Conservation (phyloP, 768 basidiomycete genomes). For the Amanita exitialis region DNA sequence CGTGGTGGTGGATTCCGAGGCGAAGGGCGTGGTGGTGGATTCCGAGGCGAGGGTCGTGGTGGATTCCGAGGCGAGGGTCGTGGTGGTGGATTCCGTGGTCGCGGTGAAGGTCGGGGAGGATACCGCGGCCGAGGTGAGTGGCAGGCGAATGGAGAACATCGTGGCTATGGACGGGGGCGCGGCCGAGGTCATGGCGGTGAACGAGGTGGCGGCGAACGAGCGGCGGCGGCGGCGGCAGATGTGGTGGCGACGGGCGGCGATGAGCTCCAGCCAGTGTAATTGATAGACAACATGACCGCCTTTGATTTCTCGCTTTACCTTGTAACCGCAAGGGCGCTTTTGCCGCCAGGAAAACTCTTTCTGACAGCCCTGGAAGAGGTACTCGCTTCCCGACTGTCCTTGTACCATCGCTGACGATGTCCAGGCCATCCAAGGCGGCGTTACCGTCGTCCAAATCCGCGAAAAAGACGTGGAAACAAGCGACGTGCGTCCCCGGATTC, state of each 20-base stretch:
- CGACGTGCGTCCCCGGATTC: slow-evolving; percentile 41
- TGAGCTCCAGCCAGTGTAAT: neutral
- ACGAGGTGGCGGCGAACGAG: neutral
- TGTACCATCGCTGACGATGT: neutral
- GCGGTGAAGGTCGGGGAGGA: slow-evolving; percentile 22
- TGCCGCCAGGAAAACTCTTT: slow-evolving; percentile 67
- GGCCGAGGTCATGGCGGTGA: neutral
- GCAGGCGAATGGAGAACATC: slow-evolving; percentile 3
- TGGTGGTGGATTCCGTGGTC: slow-evolving; percentile 20
- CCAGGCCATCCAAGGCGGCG: slow-evolving; percentile 77
- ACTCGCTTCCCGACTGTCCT: slow-evolving; percentile 3
- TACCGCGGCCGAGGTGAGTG: slow-evolving; percentile 19
- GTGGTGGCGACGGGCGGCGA: neutral
- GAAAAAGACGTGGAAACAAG: slow-evolving; percentile 79
- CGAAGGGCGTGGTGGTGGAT: slow-evolving; percentile 14
- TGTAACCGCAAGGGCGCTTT: slow-evolving; percentile 72
- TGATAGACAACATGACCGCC: slow-evolving; percentile 6
- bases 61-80: slow-evolving; percentile 24
- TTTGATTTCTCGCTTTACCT: slow-evolving; percentile 75
- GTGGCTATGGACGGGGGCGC: slow-evolving; percentile 4
- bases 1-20: slow-evolving; percentile 27
- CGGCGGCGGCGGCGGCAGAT: neutral
- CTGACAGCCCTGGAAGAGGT: slow-evolving; percentile 72
- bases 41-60: slow-evolving; percentile 24
- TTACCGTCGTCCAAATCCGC: slow-evolving; percentile 82